Evolutionary conservation across 495 filamentous ascomycete genomes (phyloP).

Genomic region (Penicillium robsamsonii): DNA sequence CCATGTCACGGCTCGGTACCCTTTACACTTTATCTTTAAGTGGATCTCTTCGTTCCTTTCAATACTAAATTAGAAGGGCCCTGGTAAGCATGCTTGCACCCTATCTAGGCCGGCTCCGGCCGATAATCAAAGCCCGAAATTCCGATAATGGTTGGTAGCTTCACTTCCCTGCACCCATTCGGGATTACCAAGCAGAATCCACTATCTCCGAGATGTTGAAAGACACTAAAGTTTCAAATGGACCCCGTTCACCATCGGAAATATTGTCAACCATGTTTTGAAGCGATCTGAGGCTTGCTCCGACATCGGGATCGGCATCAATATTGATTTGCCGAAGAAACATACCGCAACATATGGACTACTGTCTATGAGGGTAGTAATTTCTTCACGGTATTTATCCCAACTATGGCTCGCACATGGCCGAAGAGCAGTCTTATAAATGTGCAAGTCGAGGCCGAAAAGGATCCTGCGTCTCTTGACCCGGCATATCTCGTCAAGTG

Average conservation of each 20-base stretch:
- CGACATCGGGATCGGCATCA: not conserved
- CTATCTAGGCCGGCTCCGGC: not conserved
- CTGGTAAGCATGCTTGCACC: not conserved
- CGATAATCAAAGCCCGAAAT: not conserved
- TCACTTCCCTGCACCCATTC: not conserved
- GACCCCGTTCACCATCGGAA: not conserved
- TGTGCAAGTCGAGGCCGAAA: not conserved
- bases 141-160: not conserved
- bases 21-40: not conserved
- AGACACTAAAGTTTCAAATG: not conserved
- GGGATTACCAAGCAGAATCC: not conserved
- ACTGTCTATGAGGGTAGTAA: not conserved
- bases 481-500: constrained; percentile 12
- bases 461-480: not conserved
- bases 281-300: not conserved
- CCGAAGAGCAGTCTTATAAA: not conserved
- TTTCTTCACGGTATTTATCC: not conserved
- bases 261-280: not conserved
- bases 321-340: not conserved
- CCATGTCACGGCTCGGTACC: not conserved
- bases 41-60: not conserved
- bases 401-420: not conserved
- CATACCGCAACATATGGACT: not conserved
- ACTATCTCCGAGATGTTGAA: not conserved
- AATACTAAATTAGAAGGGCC: not conserved